Evolutionary conservation across 257 asterid genomes (phyloP).

Genomic region (Sherardia arvensis): DNA sequence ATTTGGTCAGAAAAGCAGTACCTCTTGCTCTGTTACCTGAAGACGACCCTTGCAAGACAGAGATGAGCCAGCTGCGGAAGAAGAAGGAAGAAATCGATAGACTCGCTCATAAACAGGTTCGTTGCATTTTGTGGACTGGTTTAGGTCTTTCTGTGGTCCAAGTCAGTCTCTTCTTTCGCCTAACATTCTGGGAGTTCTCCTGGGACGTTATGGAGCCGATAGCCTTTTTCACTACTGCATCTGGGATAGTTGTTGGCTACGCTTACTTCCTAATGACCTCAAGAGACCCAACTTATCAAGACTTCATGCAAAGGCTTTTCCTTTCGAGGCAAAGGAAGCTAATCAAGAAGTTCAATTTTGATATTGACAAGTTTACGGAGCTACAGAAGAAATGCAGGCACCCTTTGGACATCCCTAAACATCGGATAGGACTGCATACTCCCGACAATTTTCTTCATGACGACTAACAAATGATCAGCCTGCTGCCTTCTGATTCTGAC

Average conservation of each 20-base stretch:
- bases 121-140: slow-evolving; percentile 72
- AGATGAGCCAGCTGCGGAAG: slow-evolving; percentile 51
- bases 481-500: background rate
- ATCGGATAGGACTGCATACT: slow-evolving; percentile 38
- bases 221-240: slow-evolving; percentile 67
- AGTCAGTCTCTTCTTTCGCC: slow-evolving; percentile 83
- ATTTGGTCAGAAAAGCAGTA: slow-evolving; percentile 68
- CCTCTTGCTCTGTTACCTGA: slow-evolving; percentile 64
- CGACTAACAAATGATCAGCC: slow-evolving; percentile 21
- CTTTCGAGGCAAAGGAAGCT: slow-evolving; percentile 86
- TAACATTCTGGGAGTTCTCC: slow-evolving; percentile 92
- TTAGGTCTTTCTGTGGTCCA: slow-evolving; percentile 50
- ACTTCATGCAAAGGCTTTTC: slow-evolving; percentile 67
- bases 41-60: slow-evolving; percentile 53
- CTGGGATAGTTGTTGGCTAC: slow-evolving; percentile 72
- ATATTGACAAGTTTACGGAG: slow-evolving; percentile 58
- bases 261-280: slow-evolving; percentile 81
- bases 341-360: slow-evolving; percentile 54
- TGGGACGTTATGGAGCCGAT: slow-evolving; percentile 98
- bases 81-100: slow-evolving; percentile 54
- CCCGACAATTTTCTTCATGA: slow-evolving; percentile 51
- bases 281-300: slow-evolving; percentile 82
- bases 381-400: slow-evolving; percentile 55
- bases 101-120: slow-evolving; percentile 79
- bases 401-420: slow-evolving; percentile 38